Base-by-base conservation (phyloP, 345 rosid genomes). In the Iberis pinnata region DNA sequence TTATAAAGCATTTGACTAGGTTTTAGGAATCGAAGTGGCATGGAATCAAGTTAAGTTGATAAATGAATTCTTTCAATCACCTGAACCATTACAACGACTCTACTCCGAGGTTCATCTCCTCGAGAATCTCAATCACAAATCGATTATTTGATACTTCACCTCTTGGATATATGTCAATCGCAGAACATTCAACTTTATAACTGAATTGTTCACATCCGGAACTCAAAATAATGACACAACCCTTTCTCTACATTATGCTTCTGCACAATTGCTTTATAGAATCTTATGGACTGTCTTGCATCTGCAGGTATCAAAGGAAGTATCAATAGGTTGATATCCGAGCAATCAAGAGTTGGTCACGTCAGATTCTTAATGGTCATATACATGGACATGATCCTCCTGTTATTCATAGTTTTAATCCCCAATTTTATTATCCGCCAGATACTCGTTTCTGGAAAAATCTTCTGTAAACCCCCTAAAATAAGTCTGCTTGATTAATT, bases 181-280 rank as follows among this genome's bases (percentile, higher is more conserved):
- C n/a, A n/a, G n/a, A n/a, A n/a, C n/a, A n/a, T n/a, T n/a, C n/a
- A n/a, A 77, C 61, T 76, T 92, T 75, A 92, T 85, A 45, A 88
- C 98, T 3, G 97, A 92, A 77, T 72, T 92, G 51, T 85, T 92
- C 78, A 85, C 97, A 49, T 92, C 98, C 1, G 98, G 98, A 61
- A 81, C 83, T 29, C 64, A 65, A 84, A 81, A 95, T 92, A 61
- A 73, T n/a, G 85, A 44, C 41, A 49, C n/a, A n/a, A n/a, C n/a
- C 42, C 18, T 31, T 16, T 25, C 20, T 26, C n/a, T n/a, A n/a
- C n/a, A n/a, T n/a, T n/a, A n/a, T n/a, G n/a, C n/a, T 31, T 17
- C 39, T 40, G 22, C 11, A 29, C 5, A 29, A 9, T 53, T 60
- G 7, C 29, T n/a, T 37, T 5, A 1, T 6, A 12, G 4, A n/a